Base-by-base conservation (phyloP, 2,329 filamentous ascomycete genomes). In the Sphaerulina populicola region DNA sequence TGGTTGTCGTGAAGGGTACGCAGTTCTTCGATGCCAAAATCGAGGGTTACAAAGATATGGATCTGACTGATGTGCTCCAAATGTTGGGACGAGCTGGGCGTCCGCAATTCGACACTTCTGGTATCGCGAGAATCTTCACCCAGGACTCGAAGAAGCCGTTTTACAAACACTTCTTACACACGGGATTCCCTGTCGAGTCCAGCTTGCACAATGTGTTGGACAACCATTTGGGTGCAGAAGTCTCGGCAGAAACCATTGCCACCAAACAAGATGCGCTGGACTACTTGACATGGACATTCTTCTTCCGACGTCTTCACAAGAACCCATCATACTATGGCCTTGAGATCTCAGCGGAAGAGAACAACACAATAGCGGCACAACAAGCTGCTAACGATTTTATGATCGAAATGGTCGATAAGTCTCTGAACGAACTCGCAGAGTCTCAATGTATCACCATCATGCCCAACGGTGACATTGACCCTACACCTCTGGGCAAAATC, bases 211-310 rank as follows among this genome's bases (percentile, higher is more conserved):
- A 94, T 15, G 93, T 97, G 0, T 75, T 98, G 6, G 91, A 97
- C 71, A 95, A 98, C 73, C 94, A 98, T 77, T 77, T 98, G 67
- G 85, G 89, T 56, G 93, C 93, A 53, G 93, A 98, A 71, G 83
- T 97, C 5, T 94, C 90, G 0, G 88, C 93, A 0, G 90, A 88
- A 60, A 98, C 93, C 0, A 87, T 98, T 45, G 75, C 85, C 30
- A 94, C 89, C 7, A 96, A 96, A 69, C 93, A 98, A 70, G 93
- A 98, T 70, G 93, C 93, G 0, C 78, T 98, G 3, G 94, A 98
- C 69, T 98, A 98, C 66, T 73, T 98, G 47, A 98, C 93, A 0
- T 98, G 94, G 93, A 98, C 94, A 0, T 98, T 98, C 74, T 98
- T 98, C 79, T 98, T 98, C 78, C 82, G 94, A 2, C 79, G 93